Evolutionary conservation across 352 stramenopile species (phyloP), one percentile per base, ranked within the genome.

Genomic region (Pythium volutum): DNA sequence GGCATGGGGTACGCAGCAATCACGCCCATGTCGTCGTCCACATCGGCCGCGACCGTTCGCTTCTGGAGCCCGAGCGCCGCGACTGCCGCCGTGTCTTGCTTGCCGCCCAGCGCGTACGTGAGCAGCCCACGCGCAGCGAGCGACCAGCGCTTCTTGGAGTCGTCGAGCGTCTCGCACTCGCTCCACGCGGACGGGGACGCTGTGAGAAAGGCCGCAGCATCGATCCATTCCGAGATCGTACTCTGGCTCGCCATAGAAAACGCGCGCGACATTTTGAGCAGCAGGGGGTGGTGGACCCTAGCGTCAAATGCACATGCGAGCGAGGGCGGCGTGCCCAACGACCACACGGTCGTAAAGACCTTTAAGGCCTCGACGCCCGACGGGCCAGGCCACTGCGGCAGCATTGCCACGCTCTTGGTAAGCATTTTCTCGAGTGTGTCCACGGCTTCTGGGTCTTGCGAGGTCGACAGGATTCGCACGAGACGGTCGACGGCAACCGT

Each of bases 31-130:
- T 85, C 77, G 26, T 84, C 68, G 7, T 62, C 47, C n/a, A 52
- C 67, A 22, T 77, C 59, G 15, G 45, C 52, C 2, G 58, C 47
- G 29, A 75, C 54, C 34, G 62, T 73, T 29, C 76, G 79, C 60
- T 86, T 80, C 16, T 91, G 75, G 12, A 90, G 58, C 29, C 76
- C 72, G 5, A 91, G 48, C 9, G 59, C 67, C 14, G 74, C 66
- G 41, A 87, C 63, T 38, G 78, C 81, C 2, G 79, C 73, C 27
- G 67, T 56, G n/a, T 88, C 80, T 20, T 71, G 59, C 61, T 91
- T 93, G 18, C 79, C 84, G 0, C 75, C 67, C 43, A 93, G 66
- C 1, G 74, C 75, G 60, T 91, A 74, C 10, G 63, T 80, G 26
- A 93, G 66, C 16, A 87, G 33, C 50, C 75, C 69, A 48, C 74